Evolutionary conservation across 2,329 filamentous ascomycete genomes (phyloP).

Genomic region (Nannizziopsis barbatae): DNA sequence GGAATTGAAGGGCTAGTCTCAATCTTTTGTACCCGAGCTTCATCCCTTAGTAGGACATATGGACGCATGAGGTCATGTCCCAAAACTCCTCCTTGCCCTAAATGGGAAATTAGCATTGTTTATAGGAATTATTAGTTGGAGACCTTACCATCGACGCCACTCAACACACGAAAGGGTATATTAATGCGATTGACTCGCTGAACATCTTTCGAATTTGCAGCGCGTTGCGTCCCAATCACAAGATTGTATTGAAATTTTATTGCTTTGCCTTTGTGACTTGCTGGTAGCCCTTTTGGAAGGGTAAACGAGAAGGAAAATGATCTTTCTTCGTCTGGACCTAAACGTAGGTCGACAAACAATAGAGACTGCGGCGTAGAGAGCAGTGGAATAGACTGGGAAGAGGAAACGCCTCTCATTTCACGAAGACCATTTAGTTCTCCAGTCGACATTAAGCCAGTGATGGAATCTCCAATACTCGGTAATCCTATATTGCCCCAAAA

Average conservation of each 20-base stretch:
- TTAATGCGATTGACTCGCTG: conserved; percentile 79
- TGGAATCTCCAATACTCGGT: conserved; percentile 74
- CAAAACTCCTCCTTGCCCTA: conserved; percentile 66
- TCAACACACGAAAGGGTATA: conserved; percentile 82
- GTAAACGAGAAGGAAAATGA: conserved; percentile 79
- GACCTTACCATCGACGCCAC: conserved; percentile 65
- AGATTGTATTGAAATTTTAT: conserved; percentile 91
- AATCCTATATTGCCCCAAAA: conserved; percentile 77
- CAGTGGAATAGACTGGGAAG: conserved; percentile 75
- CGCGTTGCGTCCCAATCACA: conserved; percentile 80
- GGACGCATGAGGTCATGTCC: conserved; percentile 92
- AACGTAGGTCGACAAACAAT: conserved; percentile 80
- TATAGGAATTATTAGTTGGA: not conserved
- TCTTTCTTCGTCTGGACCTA: conserved; percentile 78
- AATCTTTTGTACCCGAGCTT: conserved; percentile 54
- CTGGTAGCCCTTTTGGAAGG: conserved; percentile 78
- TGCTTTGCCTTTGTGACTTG: conserved; percentile 78
- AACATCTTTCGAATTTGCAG: conserved; percentile 64
- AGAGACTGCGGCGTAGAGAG: conserved; percentile 94
- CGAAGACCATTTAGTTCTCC: conserved; percentile 86
- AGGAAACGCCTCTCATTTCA: conserved; percentile 82
- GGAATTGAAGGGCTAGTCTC: conserved; percentile 28
- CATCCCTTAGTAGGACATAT: conserved; percentile 77
- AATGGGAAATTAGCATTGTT: conserved; percentile 3
- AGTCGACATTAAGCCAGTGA: conserved; percentile 76